Percentiles rank a stretch among this genome's conserved stretches.
phyloP scores from a whole-genome alignment of 2,329 filamentous ascomycete genomes.

The Cytospora schulzeri region DNA sequence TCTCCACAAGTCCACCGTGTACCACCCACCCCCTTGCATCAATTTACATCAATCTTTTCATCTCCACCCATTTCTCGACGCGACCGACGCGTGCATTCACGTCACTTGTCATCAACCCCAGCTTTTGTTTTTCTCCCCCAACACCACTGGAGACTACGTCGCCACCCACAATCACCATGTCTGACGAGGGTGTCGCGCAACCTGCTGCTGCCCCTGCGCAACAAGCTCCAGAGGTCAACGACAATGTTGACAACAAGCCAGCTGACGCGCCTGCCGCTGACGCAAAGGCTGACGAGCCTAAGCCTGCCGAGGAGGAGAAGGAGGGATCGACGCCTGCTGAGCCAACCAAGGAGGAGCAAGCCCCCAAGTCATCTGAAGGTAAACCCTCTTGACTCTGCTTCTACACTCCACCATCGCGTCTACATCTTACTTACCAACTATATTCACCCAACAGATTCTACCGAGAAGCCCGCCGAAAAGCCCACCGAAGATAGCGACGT shows the following conservation, averaged over 20 bases:
- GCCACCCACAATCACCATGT: conserved; percentile 32
- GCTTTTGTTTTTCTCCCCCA: conserved; percentile 21
- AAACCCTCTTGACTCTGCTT: conserved; percentile 9
- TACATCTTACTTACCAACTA: background rate
- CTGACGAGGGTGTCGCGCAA: conserved; percentile 32
- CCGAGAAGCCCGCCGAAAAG: conserved; percentile 37
- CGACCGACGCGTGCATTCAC: conserved; percentile 30
- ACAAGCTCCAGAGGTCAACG: conserved; percentile 14
- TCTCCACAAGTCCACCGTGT: conserved; percentile 6
- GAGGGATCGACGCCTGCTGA: conserved; percentile 17
- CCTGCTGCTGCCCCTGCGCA: conserved; percentile 28
- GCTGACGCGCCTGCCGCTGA: conserved; percentile 21
- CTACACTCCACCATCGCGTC: conserved; percentile 16
- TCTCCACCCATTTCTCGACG: conserved; percentile 26
- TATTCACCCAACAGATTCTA: conserved; percentile 31
- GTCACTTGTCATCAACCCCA: conserved; percentile 15
- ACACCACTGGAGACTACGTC: conserved; percentile 34
- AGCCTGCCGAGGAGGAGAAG: conserved; percentile 20
- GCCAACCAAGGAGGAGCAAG: conserved; percentile 22
- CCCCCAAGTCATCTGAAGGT: conserved; percentile 32
- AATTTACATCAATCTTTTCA: conserved; percentile 22
- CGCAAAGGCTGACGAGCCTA: conserved; percentile 24
- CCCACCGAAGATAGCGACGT: conserved; percentile 47
- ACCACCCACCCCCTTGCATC: conserved; percentile 17
- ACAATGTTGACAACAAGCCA: conserved; percentile 17